phyloP scores from a whole-genome alignment of 225 moss, liverwort and hornwort species.

The Lunularia cruciata region DNA sequence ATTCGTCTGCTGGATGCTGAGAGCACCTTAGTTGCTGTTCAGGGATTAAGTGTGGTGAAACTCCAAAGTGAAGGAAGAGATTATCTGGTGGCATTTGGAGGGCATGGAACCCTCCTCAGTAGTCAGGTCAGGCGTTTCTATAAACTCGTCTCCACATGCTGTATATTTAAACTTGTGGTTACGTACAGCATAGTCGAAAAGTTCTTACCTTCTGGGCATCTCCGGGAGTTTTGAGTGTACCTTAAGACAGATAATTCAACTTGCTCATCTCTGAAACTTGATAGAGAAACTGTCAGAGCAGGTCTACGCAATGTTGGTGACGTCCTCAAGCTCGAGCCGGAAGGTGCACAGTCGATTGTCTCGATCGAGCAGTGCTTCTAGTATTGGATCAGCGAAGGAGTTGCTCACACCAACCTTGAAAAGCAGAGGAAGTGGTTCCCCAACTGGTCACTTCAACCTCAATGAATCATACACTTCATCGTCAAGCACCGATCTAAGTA shows the following conservation, averaged over 20 bases:
- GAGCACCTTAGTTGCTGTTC: not conserved
- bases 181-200: no score
- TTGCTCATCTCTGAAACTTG: not conserved
- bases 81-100: conserved; percentile 30
- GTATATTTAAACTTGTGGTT: no score
- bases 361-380: conserved; percentile 6
- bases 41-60: conserved; percentile 27
- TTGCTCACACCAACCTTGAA: not conserved
- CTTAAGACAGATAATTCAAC: no score
- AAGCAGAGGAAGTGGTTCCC: not conserved
- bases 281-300: not conserved
- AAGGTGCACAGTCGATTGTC: not conserved
- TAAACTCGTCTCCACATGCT: no score
- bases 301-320: conserved; percentile 24
- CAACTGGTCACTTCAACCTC: conserved; percentile 12
- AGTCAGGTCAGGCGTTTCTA: conserved; percentile 18
- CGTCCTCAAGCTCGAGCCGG: not conserved
- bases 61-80: not conserved
- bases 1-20: not conserved
- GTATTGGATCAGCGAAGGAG: not conserved
- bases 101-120: conserved; percentile 25
- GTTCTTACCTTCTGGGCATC: no score
- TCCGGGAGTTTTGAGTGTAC: no score
- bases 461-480: conserved; percentile 2
- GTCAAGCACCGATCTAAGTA: conserved; percentile 10